Conservation (phyloP, 306 rosid genomes). For the Lathyrus aphaca region DNA sequence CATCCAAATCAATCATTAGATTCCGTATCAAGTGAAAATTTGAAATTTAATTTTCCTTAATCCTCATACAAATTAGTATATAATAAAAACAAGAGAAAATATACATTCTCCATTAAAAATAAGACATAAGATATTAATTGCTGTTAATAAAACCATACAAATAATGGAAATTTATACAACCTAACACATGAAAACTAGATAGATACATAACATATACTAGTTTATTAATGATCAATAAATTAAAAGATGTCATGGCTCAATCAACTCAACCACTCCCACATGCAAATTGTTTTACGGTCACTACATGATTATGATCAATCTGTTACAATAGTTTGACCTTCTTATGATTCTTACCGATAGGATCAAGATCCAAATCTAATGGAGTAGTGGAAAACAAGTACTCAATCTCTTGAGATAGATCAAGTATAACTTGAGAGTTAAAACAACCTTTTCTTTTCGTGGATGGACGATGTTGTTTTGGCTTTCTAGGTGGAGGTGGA, state of each 20-base stretch:
- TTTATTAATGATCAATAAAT: constrained; percentile 6
- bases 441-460: constrained; percentile 46
- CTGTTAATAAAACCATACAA: not conserved
- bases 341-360: constrained; percentile 43
- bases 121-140: too few relatives aligned
- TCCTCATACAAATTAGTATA: too few relatives aligned
- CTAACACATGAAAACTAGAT: constrained; percentile 3
- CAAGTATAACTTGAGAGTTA: constrained; percentile 33
- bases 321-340: constrained; percentile 42
- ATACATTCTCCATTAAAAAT: too few relatives aligned
- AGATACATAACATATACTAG: not conserved
- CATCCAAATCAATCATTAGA: not conserved
- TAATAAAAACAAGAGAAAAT: too few relatives aligned
- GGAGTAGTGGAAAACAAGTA: constrained; percentile 49
- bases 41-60: not conserved
- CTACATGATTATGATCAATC: not conserved
- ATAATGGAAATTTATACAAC: constrained; percentile 10
- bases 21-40: not conserved
- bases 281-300: not conserved
- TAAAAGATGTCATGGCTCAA: not conserved
- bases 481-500: constrained; percentile 80
- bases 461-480: constrained; percentile 42
- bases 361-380: constrained; percentile 45
- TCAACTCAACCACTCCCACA: not conserved
- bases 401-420: constrained; percentile 51